A percentile compares a stretch with the other conserved stretches of the same genome.
Evolutionary conservation across 2,329 filamentous ascomycete genomes (phyloP).

Genomic region (Chlorencoelia australis): DNA sequence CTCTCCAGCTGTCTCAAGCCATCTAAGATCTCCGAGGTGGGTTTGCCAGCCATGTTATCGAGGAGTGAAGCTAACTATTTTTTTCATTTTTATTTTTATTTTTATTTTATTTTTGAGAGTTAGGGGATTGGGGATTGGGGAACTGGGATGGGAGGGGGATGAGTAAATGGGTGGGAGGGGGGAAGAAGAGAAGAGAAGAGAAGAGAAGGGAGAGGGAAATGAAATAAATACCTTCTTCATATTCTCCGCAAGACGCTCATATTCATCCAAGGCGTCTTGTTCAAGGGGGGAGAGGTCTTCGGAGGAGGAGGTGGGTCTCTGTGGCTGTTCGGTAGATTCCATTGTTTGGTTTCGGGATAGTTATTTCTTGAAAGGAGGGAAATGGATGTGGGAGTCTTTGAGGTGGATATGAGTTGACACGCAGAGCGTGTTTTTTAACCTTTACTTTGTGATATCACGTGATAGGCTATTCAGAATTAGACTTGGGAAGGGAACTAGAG

Average conservation of each 20-base stretch:
- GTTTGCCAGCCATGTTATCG: conserved; percentile 55
- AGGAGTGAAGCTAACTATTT: conserved; percentile 47
- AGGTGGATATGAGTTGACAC: no score
- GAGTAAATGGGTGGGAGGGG: neutral
- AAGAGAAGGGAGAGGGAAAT: neutral
- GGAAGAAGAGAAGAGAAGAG: neutral
- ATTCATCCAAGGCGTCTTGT: conserved; percentile 92
- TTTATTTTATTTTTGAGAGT: neutral
- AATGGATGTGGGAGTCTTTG: no score
- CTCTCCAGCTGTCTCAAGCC: conserved; percentile 79
- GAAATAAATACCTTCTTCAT: conserved; percentile 64
- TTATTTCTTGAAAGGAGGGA: no score
- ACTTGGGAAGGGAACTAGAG: no score
- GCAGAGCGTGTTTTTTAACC: no score
- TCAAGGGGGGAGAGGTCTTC: conserved; percentile 66
- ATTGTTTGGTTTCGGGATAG: no score
- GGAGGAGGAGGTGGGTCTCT: conserved; percentile 1
- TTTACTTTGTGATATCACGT: no score
- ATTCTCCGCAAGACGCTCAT: conserved; percentile 76
- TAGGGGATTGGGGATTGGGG: neutral
- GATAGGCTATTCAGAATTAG: no score
- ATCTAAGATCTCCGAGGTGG: conserved; percentile 76
- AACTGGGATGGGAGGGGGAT: neutral
- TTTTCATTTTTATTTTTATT: no score
- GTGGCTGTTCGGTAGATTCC: conserved; percentile 4